phyloP scores from a whole-genome alignment of 2,329 filamentous ascomycete genomes.

The Trichophyton equinum region DNA sequence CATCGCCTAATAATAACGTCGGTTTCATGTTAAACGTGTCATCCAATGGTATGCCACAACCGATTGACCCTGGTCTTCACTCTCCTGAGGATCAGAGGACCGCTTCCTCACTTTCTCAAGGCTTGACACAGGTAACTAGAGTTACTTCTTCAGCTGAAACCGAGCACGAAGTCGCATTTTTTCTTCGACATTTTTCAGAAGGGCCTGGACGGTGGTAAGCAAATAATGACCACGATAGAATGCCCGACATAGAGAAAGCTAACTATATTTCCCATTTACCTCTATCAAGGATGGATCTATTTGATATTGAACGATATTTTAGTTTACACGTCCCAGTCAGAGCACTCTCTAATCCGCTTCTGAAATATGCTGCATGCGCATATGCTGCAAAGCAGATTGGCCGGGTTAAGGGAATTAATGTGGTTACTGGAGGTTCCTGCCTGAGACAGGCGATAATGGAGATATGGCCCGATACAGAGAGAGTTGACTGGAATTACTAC shows the following conservation, averaged over 20 bases:
- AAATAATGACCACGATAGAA: not conserved
- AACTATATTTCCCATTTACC: not conserved
- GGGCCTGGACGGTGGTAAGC: constrained; percentile 45
- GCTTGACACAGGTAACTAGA: not conserved
- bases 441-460: constrained; percentile 41
- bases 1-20: constrained; percentile 37
- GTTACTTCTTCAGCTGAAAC: constrained; percentile 21
- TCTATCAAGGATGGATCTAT: constrained; percentile 32
- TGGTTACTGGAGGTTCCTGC: constrained; percentile 37
- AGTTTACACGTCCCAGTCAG: constrained; percentile 47
- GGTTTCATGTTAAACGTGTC: constrained; percentile 44
- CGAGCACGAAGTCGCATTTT: constrained; percentile 48
- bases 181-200: constrained; percentile 49
- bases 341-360: constrained; percentile 37
- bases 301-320: constrained; percentile 45
- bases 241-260: not conserved
- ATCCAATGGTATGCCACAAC: not conserved
- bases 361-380: constrained; percentile 45
- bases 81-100: not conserved
- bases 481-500: constrained; percentile 48
- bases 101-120: not conserved
- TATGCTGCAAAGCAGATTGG: constrained; percentile 51
- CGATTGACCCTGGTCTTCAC: not conserved
- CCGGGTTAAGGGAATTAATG: constrained; percentile 41
- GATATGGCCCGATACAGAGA: constrained; percentile 36